Base-by-base conservation (phyloP, 1,139 yeast genomes). In the Zygoascus sp. region DNA sequence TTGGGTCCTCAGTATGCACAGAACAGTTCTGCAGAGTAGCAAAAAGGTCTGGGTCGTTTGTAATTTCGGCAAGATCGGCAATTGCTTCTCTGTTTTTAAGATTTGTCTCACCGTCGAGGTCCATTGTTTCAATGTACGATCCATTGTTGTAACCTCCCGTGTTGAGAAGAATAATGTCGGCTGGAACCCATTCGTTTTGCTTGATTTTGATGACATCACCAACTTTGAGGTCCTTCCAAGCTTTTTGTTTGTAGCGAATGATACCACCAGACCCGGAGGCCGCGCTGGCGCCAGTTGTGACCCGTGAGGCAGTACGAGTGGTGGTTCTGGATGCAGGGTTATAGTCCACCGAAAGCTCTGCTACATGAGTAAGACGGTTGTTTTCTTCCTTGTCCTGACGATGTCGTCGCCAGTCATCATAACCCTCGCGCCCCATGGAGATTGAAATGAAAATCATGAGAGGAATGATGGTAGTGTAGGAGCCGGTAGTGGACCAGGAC, bases 401-500 rank as follows among this genome's bases (percentile, higher is more conserved):
- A 64, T 89, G 97, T 54, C 98, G 75, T 60, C 86, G 77, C 76
- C 85, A 81, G 66, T 92, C 98, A 64, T 92, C 98, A 62, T 75
- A 88, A 0, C 95, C 98, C 67, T 94, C 98, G 57, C 98, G 76
- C 9, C 83, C 79, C 67, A 92, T 89, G 0, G 97, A 87, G 23
- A 92, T 85, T n/a, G 88, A 74, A 68, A 94, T 85, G 64, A 94
- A 92, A 8, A 92, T 77, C 62, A 83, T 68, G 49, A 92, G 72
- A 1, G 98, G 98, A 34, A 90, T 75, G 57, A 92, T 90, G 1
- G 98, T 92, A 2, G 97, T 92, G 63, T 80, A 88, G n/a, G 88
- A 84, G 51, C 97, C 98, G 0, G 98, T 92, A 2, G 98, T 89
- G 2, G 97, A 88, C 97, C 97, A 92, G 1, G 90, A 80, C 0